Conservation (phyloP, 495 filamentous ascomycete genomes). For the Barbatosphaeria neglecta region DNA sequence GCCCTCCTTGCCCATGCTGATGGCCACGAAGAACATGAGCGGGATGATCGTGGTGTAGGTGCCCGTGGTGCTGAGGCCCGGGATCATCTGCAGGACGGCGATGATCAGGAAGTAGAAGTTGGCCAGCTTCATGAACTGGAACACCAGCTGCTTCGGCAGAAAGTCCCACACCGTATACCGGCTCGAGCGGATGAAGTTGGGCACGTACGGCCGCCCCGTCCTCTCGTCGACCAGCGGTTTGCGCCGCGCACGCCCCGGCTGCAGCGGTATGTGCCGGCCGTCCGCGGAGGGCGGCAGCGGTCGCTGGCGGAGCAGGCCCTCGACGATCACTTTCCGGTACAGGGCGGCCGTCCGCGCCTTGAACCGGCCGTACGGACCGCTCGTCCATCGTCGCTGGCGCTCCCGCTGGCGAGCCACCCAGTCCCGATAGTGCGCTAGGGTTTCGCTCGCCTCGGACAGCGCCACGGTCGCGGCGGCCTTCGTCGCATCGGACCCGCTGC, state of each 20-base stretch:
- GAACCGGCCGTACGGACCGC: slow-evolving; percentile 8
- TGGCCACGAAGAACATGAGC: slow-evolving; percentile 67
- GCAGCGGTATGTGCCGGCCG: slow-evolving; percentile 59
- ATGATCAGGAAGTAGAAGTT: slow-evolving; percentile 88
- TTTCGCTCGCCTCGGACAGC: slow-evolving; percentile 7
- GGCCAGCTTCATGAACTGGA: slow-evolving; percentile 83
- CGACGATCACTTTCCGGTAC: slow-evolving; percentile 31
- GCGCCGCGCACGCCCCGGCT: slow-evolving; percentile 14
- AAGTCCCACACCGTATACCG: slow-evolving; percentile 84
- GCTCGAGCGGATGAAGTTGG: slow-evolving; percentile 72
- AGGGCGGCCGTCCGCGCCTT: background rate
- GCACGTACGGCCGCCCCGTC: slow-evolving; percentile 57
- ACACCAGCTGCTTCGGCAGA: slow-evolving; percentile 74
- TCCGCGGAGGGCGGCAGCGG: slow-evolving; percentile 32
- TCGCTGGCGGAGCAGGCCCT: slow-evolving; percentile 32
- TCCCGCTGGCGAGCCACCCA: slow-evolving; percentile 13
- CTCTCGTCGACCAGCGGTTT: slow-evolving; percentile 58
- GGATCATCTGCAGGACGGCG: slow-evolving; percentile 82
- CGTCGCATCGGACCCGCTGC: slow-evolving; percentile 15
- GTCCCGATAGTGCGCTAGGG: slow-evolving; percentile 7
- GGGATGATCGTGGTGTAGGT: slow-evolving; percentile 80
- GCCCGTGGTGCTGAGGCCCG: slow-evolving; percentile 76
- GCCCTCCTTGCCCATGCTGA: slow-evolving; percentile 85
- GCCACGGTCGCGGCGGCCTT: slow-evolving; percentile 6
- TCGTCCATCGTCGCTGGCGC: slow-evolving; percentile 6